phyloP scores from a whole-genome alignment of 1,284 basidiomycete genomes.

The Naganishia albida region DNA sequence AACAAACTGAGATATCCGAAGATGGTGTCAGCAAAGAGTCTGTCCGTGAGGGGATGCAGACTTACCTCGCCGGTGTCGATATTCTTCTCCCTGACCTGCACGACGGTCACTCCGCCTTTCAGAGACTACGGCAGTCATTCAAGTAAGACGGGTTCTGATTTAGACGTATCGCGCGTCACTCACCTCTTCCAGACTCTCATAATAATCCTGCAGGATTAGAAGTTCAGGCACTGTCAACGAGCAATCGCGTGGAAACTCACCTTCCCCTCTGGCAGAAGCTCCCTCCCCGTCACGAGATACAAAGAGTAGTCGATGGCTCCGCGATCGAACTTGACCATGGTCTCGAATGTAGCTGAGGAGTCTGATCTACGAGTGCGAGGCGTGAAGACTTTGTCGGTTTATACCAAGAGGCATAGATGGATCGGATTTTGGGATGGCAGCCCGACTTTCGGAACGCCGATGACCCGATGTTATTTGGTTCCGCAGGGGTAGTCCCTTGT shows the following conservation, averaged over 20 bases:
- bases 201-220: conserved; percentile 62
- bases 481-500: not conserved
- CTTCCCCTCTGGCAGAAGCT: conserved; percentile 76
- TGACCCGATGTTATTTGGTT: no score
- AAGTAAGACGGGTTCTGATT: not conserved
- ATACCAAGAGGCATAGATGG: no score
- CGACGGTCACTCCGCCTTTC: conserved; percentile 81
- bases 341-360: no score
- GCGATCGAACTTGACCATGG: conserved; percentile 31
- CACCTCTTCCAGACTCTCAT: conserved; percentile 75
- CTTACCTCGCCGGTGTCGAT: conserved; percentile 70
- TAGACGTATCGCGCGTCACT: conserved; percentile 7
- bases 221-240: not conserved
- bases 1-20: conserved; percentile 63
- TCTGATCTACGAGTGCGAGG: no score
- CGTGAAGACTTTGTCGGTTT: no score
- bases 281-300: conserved; percentile 83
- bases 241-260: conserved; percentile 53
- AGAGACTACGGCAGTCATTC: conserved; percentile 60
- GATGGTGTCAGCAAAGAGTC: not conserved
- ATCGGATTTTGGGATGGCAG: no score
- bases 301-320: conserved; percentile 68
- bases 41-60: not conserved
- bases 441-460: no score
- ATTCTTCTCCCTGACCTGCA: conserved; percentile 85